These are phyloP conservation scores for Austroboletus eburneus DNA, from an alignment of 768 basidiomycete genomes.

Conservation along the genomic window DNA sequence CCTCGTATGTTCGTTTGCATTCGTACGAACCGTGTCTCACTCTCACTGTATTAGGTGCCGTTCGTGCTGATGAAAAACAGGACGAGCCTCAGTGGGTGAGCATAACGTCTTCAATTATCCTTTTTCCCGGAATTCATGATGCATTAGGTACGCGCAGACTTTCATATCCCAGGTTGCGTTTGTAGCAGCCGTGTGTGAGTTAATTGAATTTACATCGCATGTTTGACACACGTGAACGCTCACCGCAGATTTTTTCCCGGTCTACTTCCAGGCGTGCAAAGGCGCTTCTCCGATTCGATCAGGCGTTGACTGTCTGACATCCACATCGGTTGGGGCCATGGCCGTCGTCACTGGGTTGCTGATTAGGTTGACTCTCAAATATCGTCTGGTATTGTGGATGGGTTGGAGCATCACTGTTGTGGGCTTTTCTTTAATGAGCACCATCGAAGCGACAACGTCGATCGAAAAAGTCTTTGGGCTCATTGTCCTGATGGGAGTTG, in stretches of 20 bases:
- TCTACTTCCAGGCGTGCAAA: slow-evolving; percentile 43
- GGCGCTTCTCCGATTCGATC: slow-evolving; percentile 31
- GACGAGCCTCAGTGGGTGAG: slow-evolving; percentile 29
- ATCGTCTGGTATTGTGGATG: slow-evolving; percentile 31
- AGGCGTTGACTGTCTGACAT: slow-evolving; percentile 18
- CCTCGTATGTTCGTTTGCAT: slow-evolving; percentile 20
- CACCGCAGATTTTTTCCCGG: slow-evolving; percentile 33
- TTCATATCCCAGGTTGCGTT: slow-evolving; percentile 17
- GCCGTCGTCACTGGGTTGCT: slow-evolving; percentile 31
- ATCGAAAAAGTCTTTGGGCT: slow-evolving; percentile 19
- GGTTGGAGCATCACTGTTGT: slow-evolving; percentile 32
- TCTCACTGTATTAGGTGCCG: slow-evolving; percentile 3
- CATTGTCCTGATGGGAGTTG: neutral
- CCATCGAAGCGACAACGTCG: slow-evolving; percentile 23
- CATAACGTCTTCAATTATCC: too few species aligned
- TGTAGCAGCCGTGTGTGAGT: slow-evolving; percentile 21
- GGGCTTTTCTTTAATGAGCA: slow-evolving; percentile 34
- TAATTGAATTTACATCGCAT: neutral
- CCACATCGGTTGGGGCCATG: slow-evolving; percentile 27
- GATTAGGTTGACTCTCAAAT: slow-evolving; percentile 27
- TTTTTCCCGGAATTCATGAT: too few species aligned
- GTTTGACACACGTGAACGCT: neutral
- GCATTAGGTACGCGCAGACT: slow-evolving; percentile 25
- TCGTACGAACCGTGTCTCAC: neutral
- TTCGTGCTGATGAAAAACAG: slow-evolving; percentile 22